Base-by-base conservation (phyloP, 768 basidiomycete species). In the Agaricus bisporus region DNA sequence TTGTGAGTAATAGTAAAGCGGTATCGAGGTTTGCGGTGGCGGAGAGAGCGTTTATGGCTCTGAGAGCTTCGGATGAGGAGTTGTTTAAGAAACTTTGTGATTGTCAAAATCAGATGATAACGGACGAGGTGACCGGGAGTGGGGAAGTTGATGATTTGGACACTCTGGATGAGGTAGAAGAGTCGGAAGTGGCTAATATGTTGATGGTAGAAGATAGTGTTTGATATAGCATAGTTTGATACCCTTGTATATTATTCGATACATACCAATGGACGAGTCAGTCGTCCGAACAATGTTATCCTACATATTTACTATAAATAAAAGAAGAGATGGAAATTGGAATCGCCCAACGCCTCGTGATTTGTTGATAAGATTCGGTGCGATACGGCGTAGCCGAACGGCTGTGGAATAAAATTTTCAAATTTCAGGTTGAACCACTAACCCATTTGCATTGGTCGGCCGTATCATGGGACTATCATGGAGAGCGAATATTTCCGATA, bases 1-100 rank as follows among this genome's bases (percentile, higher is more conserved):
- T 89, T 29, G 68, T 80, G 10, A 81, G 81, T 9, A 59, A 70
- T 5, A 88, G 81, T 56, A 66, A 74, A 35, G 72, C 74, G 1
- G 71, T 87, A n/a, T 83, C 86, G 3, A 87, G 83, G 61, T 83
- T 82, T 26, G 73, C 83, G 42, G 86, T 82, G 1, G 77, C 87
- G 1, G 85, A 87, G 63, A 70, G 75, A 22, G 85, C 86, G 0
- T 66, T 81, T 38, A 62, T 68, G n/a, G 64, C 79, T 28, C 69
- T 90, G 54, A 71, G 68, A 51, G 78, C 85, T 54, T 55, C 69
- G 1, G 61, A 59, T 17, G 77, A 75, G 22, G 73, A 74, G 51
- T 70, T 64, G 41, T 65, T 90, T 28, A 56, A 64, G 2, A 54
- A 61, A 12, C 20, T 78, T 7, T 79, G 77, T 51, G 63, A 65